phyloP scores from a whole-genome alignment of 1,284 basidiomycete genomes.

The Ustilago cynodontis region DNA sequence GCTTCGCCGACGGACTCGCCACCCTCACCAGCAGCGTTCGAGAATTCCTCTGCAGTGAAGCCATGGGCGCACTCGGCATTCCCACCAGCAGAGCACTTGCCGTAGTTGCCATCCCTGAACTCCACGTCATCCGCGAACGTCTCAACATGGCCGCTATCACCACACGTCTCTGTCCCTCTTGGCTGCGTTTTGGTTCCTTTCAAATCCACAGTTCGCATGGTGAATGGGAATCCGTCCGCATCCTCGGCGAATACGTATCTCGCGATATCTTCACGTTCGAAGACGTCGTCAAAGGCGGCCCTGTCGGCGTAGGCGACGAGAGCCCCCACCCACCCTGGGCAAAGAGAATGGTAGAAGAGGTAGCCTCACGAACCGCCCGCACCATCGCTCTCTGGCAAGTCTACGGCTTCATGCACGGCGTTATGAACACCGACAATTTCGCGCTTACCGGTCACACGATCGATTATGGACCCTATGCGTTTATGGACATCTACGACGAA shows the following conservation, averaged over 20 bases:
- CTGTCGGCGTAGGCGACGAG: conserved; percentile 10
- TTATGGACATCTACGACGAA: conserved; percentile 80
- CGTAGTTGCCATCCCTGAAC: conserved; percentile 80
- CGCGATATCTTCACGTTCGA: conserved; percentile 74
- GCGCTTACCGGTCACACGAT: conserved; percentile 90
- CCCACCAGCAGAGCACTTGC: conserved; percentile 90
- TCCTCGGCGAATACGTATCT: conserved; percentile 75
- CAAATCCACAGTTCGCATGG: conserved; percentile 79
- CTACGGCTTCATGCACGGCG: conserved; percentile 72
- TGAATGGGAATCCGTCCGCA: conserved; percentile 76
- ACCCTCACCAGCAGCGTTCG: conserved; percentile 90
- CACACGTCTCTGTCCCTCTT: conserved; percentile 87
- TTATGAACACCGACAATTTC: conserved; percentile 89
- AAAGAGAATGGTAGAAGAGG: conserved; percentile 53
- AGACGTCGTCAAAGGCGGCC: conserved; percentile 46
- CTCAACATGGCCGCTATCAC: conserved; percentile 83
- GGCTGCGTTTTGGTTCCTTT: conserved; percentile 91
- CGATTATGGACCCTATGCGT: conserved; percentile 84
- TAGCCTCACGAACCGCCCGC: conserved; percentile 82
- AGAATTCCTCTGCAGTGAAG: conserved; percentile 78
- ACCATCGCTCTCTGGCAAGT: conserved; percentile 94
- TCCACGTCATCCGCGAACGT: conserved; percentile 84
- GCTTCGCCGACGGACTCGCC: conserved; percentile 90
- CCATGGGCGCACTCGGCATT: conserved; percentile 86
- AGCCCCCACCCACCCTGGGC: conserved; percentile 48